Percentiles rank a stretch among this genome's conserved stretches.
These are phyloP conservation scores for Tetrapisispora nanseiensis DNA, from an alignment of 805 yeast species.

Conservation along the genomic window DNA sequence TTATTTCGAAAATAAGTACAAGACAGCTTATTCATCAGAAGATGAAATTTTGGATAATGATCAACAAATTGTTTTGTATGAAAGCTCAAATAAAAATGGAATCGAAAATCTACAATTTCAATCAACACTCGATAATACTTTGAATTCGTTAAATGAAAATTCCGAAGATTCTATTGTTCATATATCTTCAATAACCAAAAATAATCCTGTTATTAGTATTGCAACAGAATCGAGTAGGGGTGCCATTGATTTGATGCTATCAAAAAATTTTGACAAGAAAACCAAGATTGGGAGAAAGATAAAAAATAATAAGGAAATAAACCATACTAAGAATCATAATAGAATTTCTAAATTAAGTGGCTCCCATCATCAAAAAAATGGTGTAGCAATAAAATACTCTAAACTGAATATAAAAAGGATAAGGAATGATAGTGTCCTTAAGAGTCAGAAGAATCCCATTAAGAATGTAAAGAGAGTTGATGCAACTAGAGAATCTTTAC, in stretches of 20 bases:
- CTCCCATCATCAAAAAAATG: neutral
- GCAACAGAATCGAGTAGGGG: conserved; percentile 6
- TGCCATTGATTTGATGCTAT: conserved; percentile 13
- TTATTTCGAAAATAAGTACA: conserved; percentile 13
- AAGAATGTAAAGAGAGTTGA: too few relatives aligned
- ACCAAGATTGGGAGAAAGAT: too few relatives aligned
- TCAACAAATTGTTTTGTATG: neutral
- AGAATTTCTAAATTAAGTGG: neutral
- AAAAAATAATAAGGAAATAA: neutral
- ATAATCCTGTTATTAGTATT: neutral
- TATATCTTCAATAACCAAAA: neutral
- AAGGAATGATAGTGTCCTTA: neutral
- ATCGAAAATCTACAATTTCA: neutral
- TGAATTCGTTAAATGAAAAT: too few relatives aligned
- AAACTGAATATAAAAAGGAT: neutral
- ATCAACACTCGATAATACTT: neutral
- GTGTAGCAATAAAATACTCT: neutral
- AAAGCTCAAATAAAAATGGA: neutral
- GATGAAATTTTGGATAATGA: conserved; percentile 1
- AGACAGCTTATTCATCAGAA: conserved; percentile 10
- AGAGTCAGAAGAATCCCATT: neutral
- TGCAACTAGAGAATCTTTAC: too few relatives aligned
- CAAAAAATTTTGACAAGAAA: neutral
- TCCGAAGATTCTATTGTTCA: neutral
- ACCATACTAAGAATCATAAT: neutral